Evolutionary conservation across 2,329 filamentous ascomycete genomes (phyloP), one percentile per base, ranked within the genome.

Genomic region (Chaetomiaceae sp.): DNA sequence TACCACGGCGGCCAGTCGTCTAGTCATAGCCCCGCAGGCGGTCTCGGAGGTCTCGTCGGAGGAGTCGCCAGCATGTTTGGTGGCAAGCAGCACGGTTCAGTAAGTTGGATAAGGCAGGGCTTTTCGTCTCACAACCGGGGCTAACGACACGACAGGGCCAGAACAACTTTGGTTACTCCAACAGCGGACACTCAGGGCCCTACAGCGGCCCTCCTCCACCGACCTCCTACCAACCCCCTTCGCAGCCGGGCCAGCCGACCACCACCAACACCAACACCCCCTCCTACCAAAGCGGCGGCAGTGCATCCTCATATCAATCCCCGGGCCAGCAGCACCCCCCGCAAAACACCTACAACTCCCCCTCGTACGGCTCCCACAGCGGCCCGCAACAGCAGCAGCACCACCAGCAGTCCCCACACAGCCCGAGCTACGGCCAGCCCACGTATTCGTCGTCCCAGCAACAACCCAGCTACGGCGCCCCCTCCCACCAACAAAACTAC

Each of bases 121-220:
- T n/a, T n/a, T n/a, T n/a, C 8, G 16, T 6, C 23, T 10, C 16
- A 8, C 31, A 21, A 4, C 17, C 9, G n/a, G n/a, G 8, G 19
- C 40, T 50, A 17, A 51, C 33, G 12, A 12, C 17, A 7, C 1
- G 12, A 23, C 56, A 78, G 71, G 70, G 71, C 53, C 75, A 81
- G 56, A 79, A 76, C 62, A 79, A 77, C 62, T 88, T 79, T 63
- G 84, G 82, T 27, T 86, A 86, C 65, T 81, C 79, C 19, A 78
- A 78, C 60, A 65, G 73, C 3, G 76, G 75, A 38, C 71, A 76
- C 38, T 65, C 74, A 55, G 76, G 78, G 39, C 73, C 74, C 33
- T 88, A 61, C 65, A 76, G 71, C 54, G 84, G 82, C 49, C 73
- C 78, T 50, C 80, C 83, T 34, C 85, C 85, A 12, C 78, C 81